phyloP scores from a whole-genome alignment of 768 basidiomycete genomes.

The Leccinum rimulosum region DNA sequence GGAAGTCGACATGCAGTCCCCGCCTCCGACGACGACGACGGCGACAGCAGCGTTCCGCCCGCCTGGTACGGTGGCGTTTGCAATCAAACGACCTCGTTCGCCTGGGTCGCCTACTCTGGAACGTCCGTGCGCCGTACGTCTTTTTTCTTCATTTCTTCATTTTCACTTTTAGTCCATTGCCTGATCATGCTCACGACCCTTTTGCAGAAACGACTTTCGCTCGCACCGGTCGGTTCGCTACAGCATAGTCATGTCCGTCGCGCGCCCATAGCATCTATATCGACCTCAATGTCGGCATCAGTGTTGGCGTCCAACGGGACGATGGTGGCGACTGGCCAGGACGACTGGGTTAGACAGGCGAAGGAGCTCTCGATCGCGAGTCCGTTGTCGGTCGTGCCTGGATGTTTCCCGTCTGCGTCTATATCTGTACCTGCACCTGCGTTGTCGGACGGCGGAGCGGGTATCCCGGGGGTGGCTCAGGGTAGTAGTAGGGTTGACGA shows the following conservation, averaged over 20 bases:
- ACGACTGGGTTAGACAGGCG: conserved; percentile 77
- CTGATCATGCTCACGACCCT: neutral
- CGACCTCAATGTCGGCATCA: neutral
- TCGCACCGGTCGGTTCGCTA: conserved; percentile 33
- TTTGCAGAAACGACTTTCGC: conserved; percentile 56
- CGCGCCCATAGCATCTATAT: conserved; percentile 23
- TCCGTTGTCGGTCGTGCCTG: conserved; percentile 20
- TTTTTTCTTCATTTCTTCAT: neutral
- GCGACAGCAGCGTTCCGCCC: conserved; percentile 32
- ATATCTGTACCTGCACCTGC: neutral
- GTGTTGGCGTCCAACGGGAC: neutral
- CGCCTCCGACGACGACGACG: conserved; percentile 17
- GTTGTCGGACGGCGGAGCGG: neutral
- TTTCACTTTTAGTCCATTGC: neutral
- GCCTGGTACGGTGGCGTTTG: conserved; percentile 20
- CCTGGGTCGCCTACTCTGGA: conserved; percentile 49
- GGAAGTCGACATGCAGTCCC: conserved; percentile 56
- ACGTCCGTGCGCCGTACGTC: conserved; percentile 48
- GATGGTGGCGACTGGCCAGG: conserved; percentile 40
- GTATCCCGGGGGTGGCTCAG: neutral
- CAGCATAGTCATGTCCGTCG: conserved; percentile 25
- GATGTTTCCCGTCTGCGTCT: conserved; percentile 1
- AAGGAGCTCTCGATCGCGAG: conserved; percentile 56
- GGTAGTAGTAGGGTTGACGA: conserved; percentile 33
- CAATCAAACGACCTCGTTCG: conserved; percentile 59